phyloP scores from a whole-genome alignment of 495 filamentous ascomycete species.

The Penicillium malachiteum region DNA sequence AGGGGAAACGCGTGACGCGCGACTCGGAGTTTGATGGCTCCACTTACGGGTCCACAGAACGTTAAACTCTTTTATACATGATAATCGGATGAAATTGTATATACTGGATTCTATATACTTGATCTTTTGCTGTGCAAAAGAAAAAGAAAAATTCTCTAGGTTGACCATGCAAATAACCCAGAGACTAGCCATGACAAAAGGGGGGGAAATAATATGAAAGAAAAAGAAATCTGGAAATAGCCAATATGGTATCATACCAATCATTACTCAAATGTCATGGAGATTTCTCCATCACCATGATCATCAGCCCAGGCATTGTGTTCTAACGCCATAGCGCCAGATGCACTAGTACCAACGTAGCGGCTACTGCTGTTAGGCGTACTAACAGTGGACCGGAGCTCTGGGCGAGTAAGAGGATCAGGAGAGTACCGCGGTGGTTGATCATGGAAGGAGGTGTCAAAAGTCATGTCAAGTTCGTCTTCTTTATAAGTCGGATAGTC shows the following conservation, averaged over 20 bases:
- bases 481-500: slow-evolving; percentile 29
- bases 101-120: neutral
- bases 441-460: slow-evolving; percentile 61
- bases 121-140: slow-evolving; percentile 7
- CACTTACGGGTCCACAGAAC: neutral
- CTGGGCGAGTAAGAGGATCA: slow-evolving; percentile 30
- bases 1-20: slow-evolving; percentile 18
- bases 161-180: too few relatives aligned
- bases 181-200: too few relatives aligned
- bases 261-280: slow-evolving; percentile 58
- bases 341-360: slow-evolving; percentile 22
- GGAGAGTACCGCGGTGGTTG: slow-evolving; percentile 20
- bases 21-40: neutral
- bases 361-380: slow-evolving; percentile 20
- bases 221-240: slow-evolving; percentile 6
- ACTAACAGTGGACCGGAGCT: slow-evolving; percentile 44
- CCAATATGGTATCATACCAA: slow-evolving; percentile 7
- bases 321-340: slow-evolving; percentile 47
- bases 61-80: slow-evolving; percentile 12
- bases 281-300: slow-evolving; percentile 51
- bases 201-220: neutral
- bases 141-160: slow-evolving; percentile 10
- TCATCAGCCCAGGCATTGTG: slow-evolving; percentile 83
- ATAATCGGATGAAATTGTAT: slow-evolving; percentile 11
- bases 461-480: slow-evolving; percentile 67